Conservation (phyloP, 73 alveolate genomes). For the Paramecium pentaurelia region DNA sequence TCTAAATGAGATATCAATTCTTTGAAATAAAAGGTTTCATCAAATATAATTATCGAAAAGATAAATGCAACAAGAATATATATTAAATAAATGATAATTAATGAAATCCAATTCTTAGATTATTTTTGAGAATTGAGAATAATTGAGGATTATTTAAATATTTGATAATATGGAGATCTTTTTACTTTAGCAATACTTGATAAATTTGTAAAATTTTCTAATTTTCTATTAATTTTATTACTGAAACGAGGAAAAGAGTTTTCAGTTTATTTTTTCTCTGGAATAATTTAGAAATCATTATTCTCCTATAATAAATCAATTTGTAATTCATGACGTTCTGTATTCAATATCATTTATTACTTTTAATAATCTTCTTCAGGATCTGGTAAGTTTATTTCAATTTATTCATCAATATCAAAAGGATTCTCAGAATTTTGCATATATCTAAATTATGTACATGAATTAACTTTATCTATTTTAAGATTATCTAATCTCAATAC, state of each 20-base stretch:
- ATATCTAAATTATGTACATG: background rate
- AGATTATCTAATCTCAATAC: background rate
- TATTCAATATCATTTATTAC: background rate
- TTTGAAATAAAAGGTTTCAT: background rate
- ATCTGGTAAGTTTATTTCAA: background rate
- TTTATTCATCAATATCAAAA: background rate
- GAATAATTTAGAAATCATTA: background rate
- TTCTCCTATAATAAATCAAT: background rate
- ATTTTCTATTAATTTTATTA: background rate
- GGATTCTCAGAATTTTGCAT: background rate
- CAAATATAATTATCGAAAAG: background rate
- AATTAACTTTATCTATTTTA: background rate
- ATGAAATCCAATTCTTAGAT: background rate
- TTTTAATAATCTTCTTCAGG: background rate
- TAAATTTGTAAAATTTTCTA: background rate
- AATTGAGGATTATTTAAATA: background rate
- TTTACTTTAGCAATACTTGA: background rate
- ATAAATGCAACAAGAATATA: background rate
- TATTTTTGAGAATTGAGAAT: background rate
- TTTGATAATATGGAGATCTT: background rate
- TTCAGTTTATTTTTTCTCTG: background rate
- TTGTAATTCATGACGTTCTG: background rate
- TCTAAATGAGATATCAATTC: background rate
- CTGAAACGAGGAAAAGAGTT: background rate
- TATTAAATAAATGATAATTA: background rate